Conservation (phyloP, 768 basidiomycete species). For the Pulveroboletus sp. region DNA sequence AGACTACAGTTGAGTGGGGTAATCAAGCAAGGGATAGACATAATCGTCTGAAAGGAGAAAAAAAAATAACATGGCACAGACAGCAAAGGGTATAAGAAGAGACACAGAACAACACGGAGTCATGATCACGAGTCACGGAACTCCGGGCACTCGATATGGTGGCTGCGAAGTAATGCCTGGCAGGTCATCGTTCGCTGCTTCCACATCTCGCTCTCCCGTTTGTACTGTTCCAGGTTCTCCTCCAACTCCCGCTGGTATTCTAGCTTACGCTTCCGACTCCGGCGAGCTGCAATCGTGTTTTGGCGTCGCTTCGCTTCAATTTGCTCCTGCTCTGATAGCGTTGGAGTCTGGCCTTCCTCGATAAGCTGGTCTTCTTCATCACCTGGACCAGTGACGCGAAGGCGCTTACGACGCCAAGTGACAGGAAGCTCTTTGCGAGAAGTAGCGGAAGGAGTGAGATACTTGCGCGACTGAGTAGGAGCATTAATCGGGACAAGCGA, state of each 20-base stretch:
- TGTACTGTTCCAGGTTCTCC: conserved; percentile 46
- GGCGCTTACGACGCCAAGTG: conserved; percentile 63
- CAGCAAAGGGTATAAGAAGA: conserved; percentile 7
- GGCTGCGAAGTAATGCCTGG: conserved; percentile 50
- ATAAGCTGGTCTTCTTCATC: conserved; percentile 42
- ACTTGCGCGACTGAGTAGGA: conserved; percentile 76
- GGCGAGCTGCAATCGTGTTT: conserved; percentile 83
- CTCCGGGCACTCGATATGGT: conserved; percentile 54
- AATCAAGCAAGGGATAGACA: background rate
- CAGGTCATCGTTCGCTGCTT: conserved; percentile 45
- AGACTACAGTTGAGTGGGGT: conserved; percentile 29
- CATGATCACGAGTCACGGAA: conserved; percentile 32
- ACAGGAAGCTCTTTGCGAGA: conserved; percentile 77
- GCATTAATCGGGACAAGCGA: conserved; percentile 66
- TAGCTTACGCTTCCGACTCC: conserved; percentile 70
- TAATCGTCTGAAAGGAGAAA: conserved; percentile 9
- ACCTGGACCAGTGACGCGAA: conserved; percentile 42
- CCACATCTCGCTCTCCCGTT: conserved; percentile 60
- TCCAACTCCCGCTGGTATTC: conserved; percentile 66
- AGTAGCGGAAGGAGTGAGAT: conserved; percentile 65
- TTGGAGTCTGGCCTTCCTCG: conserved; percentile 30
- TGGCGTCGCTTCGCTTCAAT: conserved; percentile 75
- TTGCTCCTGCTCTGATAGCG: conserved; percentile 55
- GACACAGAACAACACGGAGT: background rate
- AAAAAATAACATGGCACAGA: background rate